Evolutionary conservation across 2,329 filamentous ascomycete species (phyloP).

Genomic region (Cladosporium halotolerans): DNA sequence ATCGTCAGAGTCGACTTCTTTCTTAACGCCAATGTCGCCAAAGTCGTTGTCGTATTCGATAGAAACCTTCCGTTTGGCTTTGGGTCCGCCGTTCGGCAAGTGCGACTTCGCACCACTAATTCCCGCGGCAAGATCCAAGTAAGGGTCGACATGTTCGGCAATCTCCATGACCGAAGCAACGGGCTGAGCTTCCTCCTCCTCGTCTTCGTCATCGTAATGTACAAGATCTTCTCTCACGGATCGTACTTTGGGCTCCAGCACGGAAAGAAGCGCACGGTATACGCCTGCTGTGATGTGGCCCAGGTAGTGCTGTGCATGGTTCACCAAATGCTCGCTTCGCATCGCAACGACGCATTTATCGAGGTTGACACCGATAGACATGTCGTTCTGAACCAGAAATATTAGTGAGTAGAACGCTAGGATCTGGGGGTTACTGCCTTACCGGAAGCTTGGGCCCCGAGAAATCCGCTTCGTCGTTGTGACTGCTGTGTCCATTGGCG

Average conservation of each 20-base stretch:
- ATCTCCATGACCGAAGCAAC: conserved; percentile 37
- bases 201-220: conserved; percentile 36
- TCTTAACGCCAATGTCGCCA: conserved; percentile 25
- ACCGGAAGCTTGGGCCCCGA: conserved; percentile 30
- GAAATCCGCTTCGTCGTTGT: conserved; percentile 20
- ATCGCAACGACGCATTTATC: conserved; percentile 78
- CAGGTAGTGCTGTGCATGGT: conserved; percentile 64
- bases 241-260: conserved; percentile 61
- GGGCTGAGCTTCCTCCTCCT: conserved; percentile 31
- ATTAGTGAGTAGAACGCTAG: background rate
- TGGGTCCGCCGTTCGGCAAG: conserved; percentile 20
- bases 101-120: conserved; percentile 20
- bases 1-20: conserved; percentile 24
- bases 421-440: conserved; percentile 17
- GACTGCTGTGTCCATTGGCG: conserved; percentile 24
- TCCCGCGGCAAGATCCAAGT: conserved; percentile 33
- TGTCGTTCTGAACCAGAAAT: conserved; percentile 50
- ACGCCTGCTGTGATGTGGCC: conserved; percentile 70
- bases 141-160: conserved; percentile 34
- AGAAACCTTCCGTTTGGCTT: conserved; percentile 23
- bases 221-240: conserved; percentile 58
- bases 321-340: conserved; percentile 69
- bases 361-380: conserved; percentile 74
- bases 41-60: conserved; percentile 19
- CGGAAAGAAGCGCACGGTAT: conserved; percentile 66